A percentile compares a stretch with the other conserved stretches of the same genome.
phyloP scores from a whole-genome alignment of 2,329 filamentous ascomycete genomes.

The Paramyrothecium sp. region DNA sequence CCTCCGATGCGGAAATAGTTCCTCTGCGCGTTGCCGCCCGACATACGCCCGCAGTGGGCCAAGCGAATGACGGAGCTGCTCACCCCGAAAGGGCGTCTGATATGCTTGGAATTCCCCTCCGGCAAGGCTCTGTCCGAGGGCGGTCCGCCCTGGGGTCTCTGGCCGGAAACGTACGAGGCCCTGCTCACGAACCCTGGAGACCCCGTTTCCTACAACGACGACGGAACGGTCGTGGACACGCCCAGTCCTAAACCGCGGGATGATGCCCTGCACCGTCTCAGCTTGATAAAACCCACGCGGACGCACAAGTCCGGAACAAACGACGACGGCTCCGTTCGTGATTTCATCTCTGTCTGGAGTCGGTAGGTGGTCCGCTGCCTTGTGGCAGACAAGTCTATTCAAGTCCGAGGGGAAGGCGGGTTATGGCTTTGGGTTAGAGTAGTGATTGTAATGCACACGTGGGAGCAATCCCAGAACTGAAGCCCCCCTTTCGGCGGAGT shows the following conservation, averaged over 20 bases:
- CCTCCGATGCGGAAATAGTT: constrained; percentile 42
- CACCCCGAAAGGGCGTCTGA: constrained; percentile 44
- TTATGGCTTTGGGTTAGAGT: too few species aligned
- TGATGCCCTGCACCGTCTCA: constrained; percentile 40
- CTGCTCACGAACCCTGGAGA: constrained; percentile 70
- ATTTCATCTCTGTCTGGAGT: constrained; percentile 56
- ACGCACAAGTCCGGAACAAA: constrained; percentile 47
- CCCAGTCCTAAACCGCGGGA: constrained; percentile 35
- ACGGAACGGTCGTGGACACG: constrained; percentile 40
- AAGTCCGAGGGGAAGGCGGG: too few species aligned
- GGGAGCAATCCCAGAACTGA: too few species aligned
- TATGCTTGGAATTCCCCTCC: constrained; percentile 77
- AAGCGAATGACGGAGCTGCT: constrained; percentile 50
- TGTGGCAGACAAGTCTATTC: too few species aligned
- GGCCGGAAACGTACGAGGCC: constrained; percentile 67
- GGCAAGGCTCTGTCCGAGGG: constrained; percentile 62
- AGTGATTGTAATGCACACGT: too few species aligned
- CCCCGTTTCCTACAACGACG: constrained; percentile 56
- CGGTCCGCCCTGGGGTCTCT: constrained; percentile 73
- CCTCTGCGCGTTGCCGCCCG: constrained; percentile 58
- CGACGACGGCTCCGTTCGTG: constrained; percentile 43
- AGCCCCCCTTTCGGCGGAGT: constrained; percentile 1
- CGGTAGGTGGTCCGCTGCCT: constrained; percentile 16
- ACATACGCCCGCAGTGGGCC: constrained; percentile 52
- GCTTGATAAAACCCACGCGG: constrained; percentile 47